Base-by-base conservation (phyloP, 768 basidiomycete species). In the Boletus sp. region DNA sequence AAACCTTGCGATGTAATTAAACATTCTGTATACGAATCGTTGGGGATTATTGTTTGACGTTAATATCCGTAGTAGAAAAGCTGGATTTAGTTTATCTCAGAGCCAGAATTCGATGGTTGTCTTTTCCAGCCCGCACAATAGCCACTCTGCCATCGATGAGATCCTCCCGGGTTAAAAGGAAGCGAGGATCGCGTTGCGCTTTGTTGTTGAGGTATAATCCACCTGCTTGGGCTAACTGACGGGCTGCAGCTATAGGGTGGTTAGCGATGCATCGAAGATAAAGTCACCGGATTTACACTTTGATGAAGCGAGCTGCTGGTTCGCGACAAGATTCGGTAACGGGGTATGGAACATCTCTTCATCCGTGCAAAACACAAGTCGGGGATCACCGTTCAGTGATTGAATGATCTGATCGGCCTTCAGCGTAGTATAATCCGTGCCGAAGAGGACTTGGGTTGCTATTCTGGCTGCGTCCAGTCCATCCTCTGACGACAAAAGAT, bases 131-230 rank as follows among this genome's bases (percentile, higher is more conserved):
- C 17, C 89, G 81, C 18, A 94, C 58, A 55, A 94, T 80, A 17
- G 79, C 83, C 7, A 93, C 64, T 48, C 76, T 79, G 10, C 72
- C 75, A 62, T 86, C 84, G n/a, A 92, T 73, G 30, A 94, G 77
- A 62, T 84, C 77, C 1, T 67, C 62, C 36, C 61, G 61, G 8
- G 69, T 60, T 15, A 89, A 64, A 32, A 68, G 78, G 49, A 75
- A 73, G 33, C 76, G 74, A 18, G 75, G 58, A 58, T 87, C 84
- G n/a, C 70, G 71, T 30, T 92, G 76, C 7, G 79, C 77, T 5
- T 64, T 54, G 50, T 86, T 84, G 69, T 96, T 94, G 37, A 90
- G 63, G 67, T 89, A 90, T 14, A 94, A 72, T 9, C 91, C 92
- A 28, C 84, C 83, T 1, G 82, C 78, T 46, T 79, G 68, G 30